These are phyloP conservation scores for Trichoderma orchidacearum DNA, from an alignment of 495 filamentous ascomycete genomes.

Conservation along the genomic window DNA sequence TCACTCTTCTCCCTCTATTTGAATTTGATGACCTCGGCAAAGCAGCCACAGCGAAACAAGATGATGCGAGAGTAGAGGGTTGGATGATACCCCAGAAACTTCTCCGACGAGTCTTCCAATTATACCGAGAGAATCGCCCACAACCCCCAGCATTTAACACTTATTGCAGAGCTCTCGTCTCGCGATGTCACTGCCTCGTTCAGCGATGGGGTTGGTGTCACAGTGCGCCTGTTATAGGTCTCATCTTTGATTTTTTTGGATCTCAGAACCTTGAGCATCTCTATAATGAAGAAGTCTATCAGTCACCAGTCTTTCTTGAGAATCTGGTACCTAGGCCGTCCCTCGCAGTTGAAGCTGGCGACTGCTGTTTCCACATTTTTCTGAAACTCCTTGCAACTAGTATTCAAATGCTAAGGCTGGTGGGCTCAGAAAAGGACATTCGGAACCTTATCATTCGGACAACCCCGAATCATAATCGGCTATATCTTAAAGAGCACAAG, in stretches of 20 bases:
- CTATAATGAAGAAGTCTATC: constrained; percentile 59
- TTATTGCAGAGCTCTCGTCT: constrained; percentile 62
- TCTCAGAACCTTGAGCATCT: constrained; percentile 59
- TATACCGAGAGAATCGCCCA: constrained; percentile 44
- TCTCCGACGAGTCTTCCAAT: constrained; percentile 46
- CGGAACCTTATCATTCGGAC: constrained; percentile 64
- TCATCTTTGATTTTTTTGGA: constrained; percentile 85
- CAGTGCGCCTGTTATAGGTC: constrained; percentile 63
- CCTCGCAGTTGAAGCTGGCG: constrained; percentile 47
- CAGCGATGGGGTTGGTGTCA: constrained; percentile 75
- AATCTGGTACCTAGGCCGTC: constrained; percentile 48
- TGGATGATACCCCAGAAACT: constrained; percentile 60
- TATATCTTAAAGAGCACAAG: constrained; percentile 69
- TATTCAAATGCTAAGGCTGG: constrained; percentile 43
- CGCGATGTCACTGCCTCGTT: constrained; percentile 67
- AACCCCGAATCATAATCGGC: constrained; percentile 78
- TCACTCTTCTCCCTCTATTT: constrained; percentile 58
- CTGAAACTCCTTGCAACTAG: constrained; percentile 69
- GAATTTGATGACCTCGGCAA: constrained; percentile 64
- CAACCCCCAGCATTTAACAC: constrained; percentile 58
- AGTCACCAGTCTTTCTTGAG: constrained; percentile 68
- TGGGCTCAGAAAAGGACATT: constrained; percentile 56
- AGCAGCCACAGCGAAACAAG: constrained; percentile 39
- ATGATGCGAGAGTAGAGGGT: constrained; percentile 43
- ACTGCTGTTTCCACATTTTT: constrained; percentile 88